Evolutionary conservation across 2,329 filamentous ascomycete genomes (phyloP).

Genomic region (Didymella arachidicola): DNA sequence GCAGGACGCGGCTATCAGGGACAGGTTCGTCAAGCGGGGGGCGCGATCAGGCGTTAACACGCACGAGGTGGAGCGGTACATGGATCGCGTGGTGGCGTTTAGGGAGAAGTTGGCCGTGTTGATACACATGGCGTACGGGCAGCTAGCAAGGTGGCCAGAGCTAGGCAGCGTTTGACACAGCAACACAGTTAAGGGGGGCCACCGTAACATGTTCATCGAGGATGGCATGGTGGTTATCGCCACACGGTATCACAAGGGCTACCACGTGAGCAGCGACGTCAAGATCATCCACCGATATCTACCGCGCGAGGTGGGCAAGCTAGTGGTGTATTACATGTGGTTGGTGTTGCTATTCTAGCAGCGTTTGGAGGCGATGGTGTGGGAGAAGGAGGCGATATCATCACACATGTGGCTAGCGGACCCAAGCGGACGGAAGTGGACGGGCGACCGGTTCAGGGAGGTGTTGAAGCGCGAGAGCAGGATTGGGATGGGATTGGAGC

Average conservation of each 20-base stretch:
- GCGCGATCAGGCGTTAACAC: too few species aligned
- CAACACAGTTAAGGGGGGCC: constrained; percentile 21
- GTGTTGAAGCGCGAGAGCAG: constrained; percentile 25
- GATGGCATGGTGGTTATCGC: constrained; percentile 18
- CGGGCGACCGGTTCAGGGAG: constrained; percentile 16
- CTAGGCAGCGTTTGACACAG: constrained; percentile 19
- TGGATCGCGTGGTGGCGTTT: constrained; percentile 18
- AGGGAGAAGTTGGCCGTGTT: constrained; percentile 31
- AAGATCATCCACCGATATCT: constrained; percentile 40
- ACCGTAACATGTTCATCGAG: constrained; percentile 29
- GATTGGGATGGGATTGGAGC: constrained; percentile 16
- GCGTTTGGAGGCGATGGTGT: too few species aligned
- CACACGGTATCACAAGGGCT: constrained; percentile 33
- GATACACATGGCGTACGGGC: too few species aligned
- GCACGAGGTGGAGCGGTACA: not conserved
- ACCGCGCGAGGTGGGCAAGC: constrained; percentile 33
- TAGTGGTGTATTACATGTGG: constrained; percentile 32
- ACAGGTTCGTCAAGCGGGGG: too few species aligned
- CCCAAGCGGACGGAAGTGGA: constrained; percentile 20
- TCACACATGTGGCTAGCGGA: constrained; percentile 24
- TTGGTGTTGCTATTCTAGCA: constrained; percentile 16
- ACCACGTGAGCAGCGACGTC: constrained; percentile 22
- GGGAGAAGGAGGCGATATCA: constrained; percentile 22
- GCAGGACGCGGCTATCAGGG: too few species aligned
- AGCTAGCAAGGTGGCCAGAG: constrained; percentile 14